These are phyloP conservation scores for Phytophthora ramorum DNA, from an alignment of 352 stramenopile genomes.

Conservation along the genomic window DNA sequence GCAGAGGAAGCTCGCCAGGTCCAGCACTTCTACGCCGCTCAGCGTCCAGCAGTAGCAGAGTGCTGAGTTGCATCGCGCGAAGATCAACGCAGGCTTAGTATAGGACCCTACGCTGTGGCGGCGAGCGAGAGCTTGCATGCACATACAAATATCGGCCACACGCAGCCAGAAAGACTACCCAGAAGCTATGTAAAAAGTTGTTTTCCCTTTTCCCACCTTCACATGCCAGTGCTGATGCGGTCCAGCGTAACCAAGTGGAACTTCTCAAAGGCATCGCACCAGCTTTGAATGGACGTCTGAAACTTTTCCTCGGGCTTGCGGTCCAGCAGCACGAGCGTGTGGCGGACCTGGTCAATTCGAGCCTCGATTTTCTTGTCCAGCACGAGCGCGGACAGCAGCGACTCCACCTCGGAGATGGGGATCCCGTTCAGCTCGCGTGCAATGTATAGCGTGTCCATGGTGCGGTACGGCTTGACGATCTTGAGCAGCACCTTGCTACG, in stretches of 20 bases:
- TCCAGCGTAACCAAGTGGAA: slow-evolving; percentile 75
- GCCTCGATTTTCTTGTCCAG: slow-evolving; percentile 93
- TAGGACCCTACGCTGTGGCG: slow-evolving; percentile 9
- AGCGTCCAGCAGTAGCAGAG: slow-evolving; percentile 32
- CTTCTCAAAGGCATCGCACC: slow-evolving; percentile 77
- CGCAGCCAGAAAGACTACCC: slow-evolving; percentile 14
- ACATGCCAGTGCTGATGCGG: slow-evolving; percentile 57
- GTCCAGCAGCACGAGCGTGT: slow-evolving; percentile 78
- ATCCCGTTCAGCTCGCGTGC: slow-evolving; percentile 94
- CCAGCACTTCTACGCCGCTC: slow-evolving; percentile 62
- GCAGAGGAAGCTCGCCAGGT: slow-evolving; percentile 61
- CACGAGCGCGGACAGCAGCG: slow-evolving; percentile 92
- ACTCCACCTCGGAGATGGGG: slow-evolving; percentile 91
- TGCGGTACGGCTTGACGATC: slow-evolving; percentile 94
- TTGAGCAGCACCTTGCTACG: slow-evolving; percentile 95
- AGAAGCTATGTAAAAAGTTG: slow-evolving; percentile 27
- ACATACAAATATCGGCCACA: slow-evolving; percentile 28
- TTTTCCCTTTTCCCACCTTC: slow-evolving; percentile 11
- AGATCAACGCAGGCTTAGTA: slow-evolving; percentile 28
- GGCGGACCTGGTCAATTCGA: slow-evolving; percentile 92
- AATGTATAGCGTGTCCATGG: slow-evolving; percentile 93
- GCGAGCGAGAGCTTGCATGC: slow-evolving; percentile 10
- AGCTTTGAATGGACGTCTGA: slow-evolving; percentile 63
- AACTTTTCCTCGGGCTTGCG: slow-evolving; percentile 77
- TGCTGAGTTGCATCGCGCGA: slow-evolving; percentile 22